These are phyloP conservation scores for Argentina anserina DNA, from an alignment of 306 rosid species.

Conservation along the genomic window DNA sequence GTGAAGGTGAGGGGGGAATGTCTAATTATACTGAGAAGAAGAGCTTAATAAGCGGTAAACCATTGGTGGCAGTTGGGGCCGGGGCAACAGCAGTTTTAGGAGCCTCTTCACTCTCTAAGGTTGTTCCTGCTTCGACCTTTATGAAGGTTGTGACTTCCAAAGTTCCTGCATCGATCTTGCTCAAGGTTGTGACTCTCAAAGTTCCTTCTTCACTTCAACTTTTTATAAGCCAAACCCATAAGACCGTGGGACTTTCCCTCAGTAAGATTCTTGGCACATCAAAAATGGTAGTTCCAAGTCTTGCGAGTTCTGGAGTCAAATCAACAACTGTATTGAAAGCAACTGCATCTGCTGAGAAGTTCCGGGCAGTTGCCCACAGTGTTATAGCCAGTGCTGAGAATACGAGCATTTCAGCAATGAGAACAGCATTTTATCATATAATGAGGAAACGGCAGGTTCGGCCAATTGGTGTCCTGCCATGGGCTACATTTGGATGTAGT, in stretches of 20 bases:
- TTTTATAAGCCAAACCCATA: constrained; percentile 51
- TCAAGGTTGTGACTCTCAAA: constrained; percentile 54
- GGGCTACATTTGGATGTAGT: constrained; percentile 74
- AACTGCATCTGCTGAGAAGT: constrained; percentile 69
- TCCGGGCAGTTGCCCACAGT: constrained; percentile 60
- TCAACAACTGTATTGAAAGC: constrained; percentile 56
- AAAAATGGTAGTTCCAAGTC: constrained; percentile 51
- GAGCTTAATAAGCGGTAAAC: constrained; percentile 44
- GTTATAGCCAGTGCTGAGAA: constrained; percentile 70
- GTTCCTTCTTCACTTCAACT: constrained; percentile 58
- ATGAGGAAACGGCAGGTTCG: constrained; percentile 58
- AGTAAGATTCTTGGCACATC: constrained; percentile 43
- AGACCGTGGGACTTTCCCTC: constrained; percentile 38
- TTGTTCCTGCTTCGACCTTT: constrained; percentile 18
- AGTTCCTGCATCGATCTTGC: constrained; percentile 54
- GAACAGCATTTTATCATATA: constrained; percentile 74
- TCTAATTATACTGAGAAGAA: constrained; percentile 40
- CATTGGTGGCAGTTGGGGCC: constrained; percentile 77
- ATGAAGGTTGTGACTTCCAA: constrained; percentile 11
- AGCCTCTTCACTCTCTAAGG: constrained; percentile 71
- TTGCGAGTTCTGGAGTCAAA: constrained; percentile 60
- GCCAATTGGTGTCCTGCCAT: constrained; percentile 59
- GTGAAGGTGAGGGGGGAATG: constrained; percentile 34
- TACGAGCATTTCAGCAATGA: constrained; percentile 73
- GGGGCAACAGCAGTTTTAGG: constrained; percentile 81